Percentiles rank a stretch among this genome's conserved stretches.
Evolutionary conservation across 345 rosid genomes (phyloP).

Genomic region (Citrus cavaleriei): DNA sequence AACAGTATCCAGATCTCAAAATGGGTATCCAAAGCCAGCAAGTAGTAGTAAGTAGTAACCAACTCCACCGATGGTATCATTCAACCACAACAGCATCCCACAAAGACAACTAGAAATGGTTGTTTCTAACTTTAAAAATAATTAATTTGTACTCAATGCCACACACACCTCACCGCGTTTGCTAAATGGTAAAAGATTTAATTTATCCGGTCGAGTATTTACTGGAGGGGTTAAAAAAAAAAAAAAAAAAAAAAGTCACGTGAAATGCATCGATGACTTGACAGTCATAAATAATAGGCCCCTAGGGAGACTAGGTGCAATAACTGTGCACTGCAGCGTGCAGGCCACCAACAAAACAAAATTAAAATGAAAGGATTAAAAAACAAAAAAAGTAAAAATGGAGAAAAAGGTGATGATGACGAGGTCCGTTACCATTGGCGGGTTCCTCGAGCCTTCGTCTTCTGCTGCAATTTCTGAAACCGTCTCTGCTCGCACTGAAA

Average conservation of each 20-base stretch:
- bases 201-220: background rate
- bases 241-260: background rate
- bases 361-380: background rate
- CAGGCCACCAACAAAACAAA: background rate
- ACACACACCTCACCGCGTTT: too few species aligned
- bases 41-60: background rate
- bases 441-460: conserved; percentile 42
- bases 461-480: conserved; percentile 9
- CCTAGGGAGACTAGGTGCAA: background rate
- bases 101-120: too few species aligned
- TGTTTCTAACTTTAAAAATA: too few species aligned
- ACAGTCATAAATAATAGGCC: background rate
- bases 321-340: background rate
- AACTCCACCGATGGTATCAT: background rate
- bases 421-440: conserved; percentile 34
- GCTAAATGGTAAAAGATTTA: background rate
- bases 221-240: too few species aligned
- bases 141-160: too few species aligned
- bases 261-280: background rate
- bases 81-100: too few species aligned
- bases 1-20: background rate
- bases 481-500: background rate
- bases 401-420: background rate
- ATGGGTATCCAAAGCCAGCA: background rate
- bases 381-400: background rate